Evolutionary conservation across 1,139 yeast species (phyloP).

Genomic region (Ogataea hybrid): DNA sequence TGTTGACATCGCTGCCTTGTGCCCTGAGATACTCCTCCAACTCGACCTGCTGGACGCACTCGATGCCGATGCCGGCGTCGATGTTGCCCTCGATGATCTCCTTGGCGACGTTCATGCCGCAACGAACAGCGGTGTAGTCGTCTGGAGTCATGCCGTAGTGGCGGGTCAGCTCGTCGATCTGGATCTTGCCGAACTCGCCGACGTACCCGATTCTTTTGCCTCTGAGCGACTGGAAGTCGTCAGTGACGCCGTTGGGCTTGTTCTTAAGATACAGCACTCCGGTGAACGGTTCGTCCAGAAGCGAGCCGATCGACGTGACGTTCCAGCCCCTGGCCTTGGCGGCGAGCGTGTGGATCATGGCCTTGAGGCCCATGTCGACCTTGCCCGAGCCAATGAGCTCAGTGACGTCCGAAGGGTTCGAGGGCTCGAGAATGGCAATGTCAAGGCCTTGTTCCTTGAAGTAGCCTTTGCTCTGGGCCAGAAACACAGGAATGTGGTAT

Average conservation of each 20-base stretch:
- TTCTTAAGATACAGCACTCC: conserved; percentile 53
- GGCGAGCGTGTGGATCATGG: conserved; percentile 61
- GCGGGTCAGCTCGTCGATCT: conserved; percentile 53
- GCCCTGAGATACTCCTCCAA: conserved; percentile 49
- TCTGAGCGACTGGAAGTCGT: conserved; percentile 49
- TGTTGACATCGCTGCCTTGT: conserved; percentile 44
- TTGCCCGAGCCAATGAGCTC: conserved; percentile 57
- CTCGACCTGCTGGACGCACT: conserved; percentile 58
- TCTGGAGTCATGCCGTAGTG: conserved; percentile 55
- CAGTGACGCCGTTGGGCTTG: conserved; percentile 42
- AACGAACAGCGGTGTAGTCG: conserved; percentile 58
- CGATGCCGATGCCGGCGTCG: conserved; percentile 60
- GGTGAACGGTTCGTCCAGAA: conserved; percentile 58
- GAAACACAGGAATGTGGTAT: conserved; percentile 52
- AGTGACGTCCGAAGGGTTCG: conserved; percentile 59
- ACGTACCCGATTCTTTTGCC: conserved; percentile 57
- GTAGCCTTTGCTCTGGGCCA: conserved; percentile 51
- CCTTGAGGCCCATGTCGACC: conserved; percentile 58
- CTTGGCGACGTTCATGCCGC: conserved; percentile 61
- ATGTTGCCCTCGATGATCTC: conserved; percentile 53
- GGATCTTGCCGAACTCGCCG: conserved; percentile 60
- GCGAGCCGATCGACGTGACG: conserved; percentile 54
- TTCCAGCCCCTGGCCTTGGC: conserved; percentile 60
- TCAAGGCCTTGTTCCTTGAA: conserved; percentile 51
- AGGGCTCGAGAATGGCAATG: conserved; percentile 53